Conservation (phyloP, 2,329 filamentous ascomycete genomes). For the Pyricularia sp. region DNA sequence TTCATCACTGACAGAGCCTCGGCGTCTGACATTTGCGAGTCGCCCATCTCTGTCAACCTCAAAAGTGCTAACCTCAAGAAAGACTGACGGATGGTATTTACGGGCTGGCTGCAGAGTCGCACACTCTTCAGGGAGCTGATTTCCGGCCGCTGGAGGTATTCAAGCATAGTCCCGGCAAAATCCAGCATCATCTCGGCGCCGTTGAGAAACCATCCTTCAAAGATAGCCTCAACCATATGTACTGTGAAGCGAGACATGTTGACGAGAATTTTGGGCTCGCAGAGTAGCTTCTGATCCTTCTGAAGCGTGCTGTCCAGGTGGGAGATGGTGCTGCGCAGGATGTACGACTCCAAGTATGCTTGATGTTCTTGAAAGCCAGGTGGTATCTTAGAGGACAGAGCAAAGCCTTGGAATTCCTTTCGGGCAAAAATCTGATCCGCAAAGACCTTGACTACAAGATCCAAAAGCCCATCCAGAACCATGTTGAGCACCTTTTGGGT, state of each 20-base stretch:
- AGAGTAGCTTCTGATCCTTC: constrained; percentile 55
- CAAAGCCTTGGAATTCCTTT: constrained; percentile 86
- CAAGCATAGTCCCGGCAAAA: constrained; percentile 74
- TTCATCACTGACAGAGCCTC: constrained; percentile 67
- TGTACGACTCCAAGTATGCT: constrained; percentile 87
- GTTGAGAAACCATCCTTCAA: constrained; percentile 93
- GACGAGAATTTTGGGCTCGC: constrained; percentile 74
- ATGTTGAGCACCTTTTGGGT: constrained; percentile 52
- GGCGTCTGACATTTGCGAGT: constrained; percentile 45
- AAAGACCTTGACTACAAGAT: constrained; percentile 72
- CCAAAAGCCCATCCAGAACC: constrained; percentile 66
- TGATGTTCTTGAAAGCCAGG: constrained; percentile 92
- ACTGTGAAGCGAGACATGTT: constrained; percentile 75
- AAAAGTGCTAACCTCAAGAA: constrained; percentile 75
- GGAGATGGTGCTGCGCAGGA: constrained; percentile 66
- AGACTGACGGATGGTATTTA: constrained; percentile 64
- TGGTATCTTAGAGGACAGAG: constrained; percentile 77
- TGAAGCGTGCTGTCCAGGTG: constrained; percentile 63
- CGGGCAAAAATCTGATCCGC: constrained; percentile 75
- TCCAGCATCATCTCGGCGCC: constrained; percentile 78
- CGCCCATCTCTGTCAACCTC: constrained; percentile 74
- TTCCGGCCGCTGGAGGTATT: constrained; percentile 81
- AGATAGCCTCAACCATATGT: constrained; percentile 82
- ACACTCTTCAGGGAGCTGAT: constrained; percentile 76
- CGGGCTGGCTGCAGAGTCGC: constrained; percentile 79